These are phyloP conservation scores for Ceratocystiopsis brevicomis DNA, from an alignment of 2,329 filamentous ascomycete genomes.

Conservation along the genomic window DNA sequence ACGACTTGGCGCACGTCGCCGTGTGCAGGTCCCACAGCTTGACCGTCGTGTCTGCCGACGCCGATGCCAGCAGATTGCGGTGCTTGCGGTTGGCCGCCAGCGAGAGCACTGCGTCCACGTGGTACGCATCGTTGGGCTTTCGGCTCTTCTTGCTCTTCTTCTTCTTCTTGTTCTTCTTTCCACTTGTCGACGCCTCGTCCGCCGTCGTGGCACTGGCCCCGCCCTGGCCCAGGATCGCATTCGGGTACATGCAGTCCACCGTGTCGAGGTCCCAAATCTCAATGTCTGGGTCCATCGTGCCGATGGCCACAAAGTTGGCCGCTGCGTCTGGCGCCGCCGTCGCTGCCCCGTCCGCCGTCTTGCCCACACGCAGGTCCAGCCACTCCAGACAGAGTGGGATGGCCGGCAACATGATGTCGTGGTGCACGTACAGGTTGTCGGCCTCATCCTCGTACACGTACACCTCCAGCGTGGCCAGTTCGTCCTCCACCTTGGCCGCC, in stretches of 20 bases:
- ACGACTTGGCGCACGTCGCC: conserved; percentile 83
- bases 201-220: conserved; percentile 19
- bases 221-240: conserved; percentile 74
- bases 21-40: conserved; percentile 97
- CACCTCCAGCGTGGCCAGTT: conserved; percentile 87
- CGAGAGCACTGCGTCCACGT: conserved; percentile 83
- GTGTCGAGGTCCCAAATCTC: conserved; percentile 96
- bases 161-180: conserved; percentile 47
- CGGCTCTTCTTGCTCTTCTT: conserved; percentile 84
- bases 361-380: conserved; percentile 79
- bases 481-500: conserved; percentile 87
- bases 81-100: conserved; percentile 86
- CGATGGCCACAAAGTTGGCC: conserved; percentile 86
- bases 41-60: conserved; percentile 88
- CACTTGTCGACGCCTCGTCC: conserved; percentile 17
- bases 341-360: conserved; percentile 21
- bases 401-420: conserved; percentile 97
- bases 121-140: conserved; percentile 79
- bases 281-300: conserved; percentile 95
- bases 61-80: conserved; percentile 82
- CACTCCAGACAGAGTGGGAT: conserved; percentile 93
- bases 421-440: conserved; percentile 96
- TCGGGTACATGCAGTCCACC: conserved; percentile 94
- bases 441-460: conserved; percentile 92
- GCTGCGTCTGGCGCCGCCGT: conserved; percentile 38